Base-by-base conservation (phyloP, 345 rosid species). In the Syzygium aromaticum region DNA sequence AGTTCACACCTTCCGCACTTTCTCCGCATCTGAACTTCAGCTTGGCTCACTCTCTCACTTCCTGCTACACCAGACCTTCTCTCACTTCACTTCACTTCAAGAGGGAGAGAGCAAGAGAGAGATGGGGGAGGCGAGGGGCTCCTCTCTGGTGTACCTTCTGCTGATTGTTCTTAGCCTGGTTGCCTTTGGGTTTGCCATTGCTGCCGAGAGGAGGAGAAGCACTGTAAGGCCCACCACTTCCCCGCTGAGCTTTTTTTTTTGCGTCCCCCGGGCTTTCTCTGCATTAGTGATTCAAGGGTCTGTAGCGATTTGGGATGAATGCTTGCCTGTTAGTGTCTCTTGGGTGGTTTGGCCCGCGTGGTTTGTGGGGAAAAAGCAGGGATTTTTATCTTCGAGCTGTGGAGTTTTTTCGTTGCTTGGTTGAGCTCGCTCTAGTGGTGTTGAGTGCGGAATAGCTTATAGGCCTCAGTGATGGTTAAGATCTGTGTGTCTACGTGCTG, bases 201-300 rank as follows among this genome's bases (percentile, higher is more conserved):
- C 99, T 85, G 99, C 99, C 40, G 99, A 96, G 92, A 95, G 99
- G 84, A 92, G 99, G 83, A 91, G 98, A 78, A 96, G 99, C 93
- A 90, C 89, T 86, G 99, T 98, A 90, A 90, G 88, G 46, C 51
- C 51, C 84, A 23, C 52, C 33, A 6, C 46, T 25, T 23, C 61
- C 87, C 49, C 33, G 63, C 49, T 85, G 52, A 78, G 38, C 43
- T 86, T 38, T 52, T 86, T 86, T 38, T 54, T 84, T 83, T 83
- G 10, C 27, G 51, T 49, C 52, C 53, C 56, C 85, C 89, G 15
- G 15, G 7, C 5, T 61, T 22, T 80, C 61, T 73, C 38, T 73
- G 17, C 53, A 16, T 30, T 54, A 73, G 49, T 73, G 80, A 73
- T 73, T 73, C 10, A 51, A 21, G 83, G 38, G 52, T 19, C 56